Percentiles rank a stretch among this genome's conserved stretches.
Conservation (phyloP, 345 rosid genomes). For the Citrus reticulata region DNA sequence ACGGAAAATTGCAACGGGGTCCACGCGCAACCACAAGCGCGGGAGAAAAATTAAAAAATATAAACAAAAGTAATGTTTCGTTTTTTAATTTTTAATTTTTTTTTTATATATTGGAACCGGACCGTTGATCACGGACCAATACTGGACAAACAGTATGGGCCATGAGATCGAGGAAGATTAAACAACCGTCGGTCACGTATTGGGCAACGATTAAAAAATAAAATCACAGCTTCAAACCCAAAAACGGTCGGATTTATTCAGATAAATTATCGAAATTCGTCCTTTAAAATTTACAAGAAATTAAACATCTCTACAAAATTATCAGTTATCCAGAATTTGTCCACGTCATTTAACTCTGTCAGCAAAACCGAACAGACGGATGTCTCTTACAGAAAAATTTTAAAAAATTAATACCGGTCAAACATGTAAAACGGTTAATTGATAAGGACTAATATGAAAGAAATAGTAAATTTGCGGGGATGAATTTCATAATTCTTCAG, state of each 20-base stretch:
- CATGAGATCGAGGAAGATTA: neutral
- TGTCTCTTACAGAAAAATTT: too few relatives aligned
- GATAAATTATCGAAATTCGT: neutral
- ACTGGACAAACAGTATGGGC: neutral
- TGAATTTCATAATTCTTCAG: neutral
- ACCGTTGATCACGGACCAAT: slow-evolving; percentile 9
- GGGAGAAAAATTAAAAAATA: neutral
- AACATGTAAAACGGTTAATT: too few relatives aligned
- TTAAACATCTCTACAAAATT: neutral
- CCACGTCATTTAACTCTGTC: neutral
- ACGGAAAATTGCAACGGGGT: neutral
- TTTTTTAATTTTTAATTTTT: too few relatives aligned
- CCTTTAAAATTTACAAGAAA: neutral
- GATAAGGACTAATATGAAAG: neutral
- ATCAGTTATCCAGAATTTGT: neutral
- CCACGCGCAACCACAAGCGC: slow-evolving; percentile 19
- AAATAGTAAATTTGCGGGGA: neutral
- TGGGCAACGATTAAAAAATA: neutral
- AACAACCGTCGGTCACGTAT: neutral
- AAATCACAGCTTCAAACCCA: neutral
- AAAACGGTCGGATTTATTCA: neutral
- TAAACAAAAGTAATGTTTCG: neutral
- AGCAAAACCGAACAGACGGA: too few relatives aligned
- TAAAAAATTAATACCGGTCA: too few relatives aligned
- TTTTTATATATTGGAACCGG: neutral